Percentiles rank a stretch among this genome's conserved stretches.
Evolutionary conservation across 306 rosid genomes (phyloP).

Genomic region (Lathyrus tuberosus): DNA sequence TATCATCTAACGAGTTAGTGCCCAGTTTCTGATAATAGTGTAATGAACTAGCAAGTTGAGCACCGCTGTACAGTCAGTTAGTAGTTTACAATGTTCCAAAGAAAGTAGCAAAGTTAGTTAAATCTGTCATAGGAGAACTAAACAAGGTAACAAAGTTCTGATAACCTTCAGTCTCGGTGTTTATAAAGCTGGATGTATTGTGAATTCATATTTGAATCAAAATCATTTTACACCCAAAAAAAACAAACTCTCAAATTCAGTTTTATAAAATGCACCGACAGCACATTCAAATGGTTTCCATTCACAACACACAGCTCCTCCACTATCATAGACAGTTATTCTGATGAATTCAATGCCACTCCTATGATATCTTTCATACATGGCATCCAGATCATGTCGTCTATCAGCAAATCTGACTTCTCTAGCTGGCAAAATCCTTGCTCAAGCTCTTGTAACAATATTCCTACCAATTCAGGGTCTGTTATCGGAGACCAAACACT

Average conservation of each 20-base stretch:
- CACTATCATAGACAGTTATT: not conserved
- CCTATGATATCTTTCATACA: too few species aligned
- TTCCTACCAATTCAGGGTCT: not conserved
- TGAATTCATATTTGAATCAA: not conserved
- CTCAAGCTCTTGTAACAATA: not conserved
- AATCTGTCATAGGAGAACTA: not conserved
- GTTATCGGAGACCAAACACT: not conserved
- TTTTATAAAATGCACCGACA: not conserved
- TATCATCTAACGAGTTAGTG: slow-evolving; percentile 3
- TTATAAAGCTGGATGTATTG: not conserved
- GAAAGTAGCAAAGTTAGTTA: not conserved
- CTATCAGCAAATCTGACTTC: too few species aligned
- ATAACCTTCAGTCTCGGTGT: not conserved
- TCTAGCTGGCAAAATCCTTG: not conserved
- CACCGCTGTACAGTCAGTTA: not conserved
- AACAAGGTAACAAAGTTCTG: not conserved
- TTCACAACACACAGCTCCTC: not conserved
- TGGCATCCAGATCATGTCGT: too few species aligned
- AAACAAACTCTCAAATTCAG: not conserved
- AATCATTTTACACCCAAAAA: not conserved
- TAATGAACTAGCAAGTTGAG: not conserved
- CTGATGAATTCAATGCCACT: too few species aligned
- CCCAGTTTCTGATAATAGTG: not conserved
- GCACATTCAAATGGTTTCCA: not conserved
- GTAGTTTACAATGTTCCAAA: not conserved